Evolutionary conservation across 1,284 basidiomycete species (phyloP).

Genomic region (Ustilago crameri): DNA sequence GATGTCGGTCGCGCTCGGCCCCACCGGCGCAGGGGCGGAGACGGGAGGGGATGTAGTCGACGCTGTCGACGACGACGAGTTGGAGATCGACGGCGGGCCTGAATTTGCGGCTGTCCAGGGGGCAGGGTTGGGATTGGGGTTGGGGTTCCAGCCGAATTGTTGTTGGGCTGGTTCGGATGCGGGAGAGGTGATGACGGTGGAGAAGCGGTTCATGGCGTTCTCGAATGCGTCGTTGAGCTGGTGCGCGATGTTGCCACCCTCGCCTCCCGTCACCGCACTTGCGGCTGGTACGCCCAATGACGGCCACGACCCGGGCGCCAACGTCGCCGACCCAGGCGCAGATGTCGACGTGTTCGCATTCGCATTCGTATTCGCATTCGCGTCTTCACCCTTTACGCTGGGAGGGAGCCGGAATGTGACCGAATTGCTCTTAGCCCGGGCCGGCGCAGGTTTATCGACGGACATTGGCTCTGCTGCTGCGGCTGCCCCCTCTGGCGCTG

Average conservation of each 20-base stretch:
- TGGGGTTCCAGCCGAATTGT: constrained; percentile 16
- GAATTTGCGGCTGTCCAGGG: constrained; percentile 9
- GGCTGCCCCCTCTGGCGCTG: constrained; percentile 2
- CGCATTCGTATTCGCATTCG: background rate
- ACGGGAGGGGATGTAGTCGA: constrained; percentile 31
- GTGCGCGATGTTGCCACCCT: constrained; percentile 11
- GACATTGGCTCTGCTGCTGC: constrained; percentile 20
- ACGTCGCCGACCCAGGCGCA: constrained; percentile 15
- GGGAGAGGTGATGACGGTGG: constrained; percentile 20
- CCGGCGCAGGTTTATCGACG: constrained; percentile 23
- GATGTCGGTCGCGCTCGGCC: constrained; percentile 17
- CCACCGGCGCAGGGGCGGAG: too few relatives aligned
- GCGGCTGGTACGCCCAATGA: constrained; percentile 4
- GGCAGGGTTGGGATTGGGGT: background rate
- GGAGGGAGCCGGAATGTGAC: constrained; percentile 31
- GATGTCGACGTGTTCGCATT: background rate
- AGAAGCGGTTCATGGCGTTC: constrained; percentile 20
- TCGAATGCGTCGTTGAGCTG: constrained; percentile 39
- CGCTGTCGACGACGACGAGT: constrained; percentile 18
- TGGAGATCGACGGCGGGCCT: constrained; percentile 33
- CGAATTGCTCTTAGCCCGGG: constrained; percentile 23
- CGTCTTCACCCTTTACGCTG: background rate
- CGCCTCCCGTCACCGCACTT: background rate
- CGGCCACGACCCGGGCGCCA: constrained; percentile 16
- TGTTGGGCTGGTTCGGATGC: background rate